Conservation (phyloP, 2,329 filamentous ascomycete species). For the Pseudohalonectria lignicola region DNA sequence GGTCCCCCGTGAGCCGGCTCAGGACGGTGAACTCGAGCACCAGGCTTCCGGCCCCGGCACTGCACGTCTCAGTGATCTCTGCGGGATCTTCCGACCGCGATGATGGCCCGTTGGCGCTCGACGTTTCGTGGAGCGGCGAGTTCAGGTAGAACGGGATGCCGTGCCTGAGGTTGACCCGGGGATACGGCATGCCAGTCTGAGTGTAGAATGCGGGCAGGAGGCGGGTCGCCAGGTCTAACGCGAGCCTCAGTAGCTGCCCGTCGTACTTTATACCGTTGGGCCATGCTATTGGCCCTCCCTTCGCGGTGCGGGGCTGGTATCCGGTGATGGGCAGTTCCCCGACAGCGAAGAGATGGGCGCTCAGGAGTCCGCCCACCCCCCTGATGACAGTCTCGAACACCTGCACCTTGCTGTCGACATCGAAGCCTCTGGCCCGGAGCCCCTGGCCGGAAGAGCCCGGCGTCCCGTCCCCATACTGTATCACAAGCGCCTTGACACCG, state of each 20-base stretch:
- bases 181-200: slow-evolving; percentile 83
- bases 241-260: slow-evolving; percentile 82
- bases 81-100: slow-evolving; percentile 26
- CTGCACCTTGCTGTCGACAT: slow-evolving; percentile 95
- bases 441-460: slow-evolving; percentile 58
- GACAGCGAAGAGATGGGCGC: slow-evolving; percentile 85
- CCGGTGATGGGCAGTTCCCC: slow-evolving; percentile 80
- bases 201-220: slow-evolving; percentile 89
- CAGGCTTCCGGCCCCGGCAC: slow-evolving; percentile 89
- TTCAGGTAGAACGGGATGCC: slow-evolving; percentile 85
- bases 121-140: slow-evolving; percentile 60
- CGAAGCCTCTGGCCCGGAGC: slow-evolving; percentile 67
- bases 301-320: slow-evolving; percentile 45
- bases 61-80: slow-evolving; percentile 93
- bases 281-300: slow-evolving; percentile 50
- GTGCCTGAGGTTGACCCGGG: slow-evolving; percentile 79
- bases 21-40: slow-evolving; percentile 89
- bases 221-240: slow-evolving; percentile 72
- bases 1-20: slow-evolving; percentile 76
- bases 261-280: slow-evolving; percentile 71
- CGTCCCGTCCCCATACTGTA: slow-evolving; percentile 79
- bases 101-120: slow-evolving; percentile 26
- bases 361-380: slow-evolving; percentile 80
- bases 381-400: slow-evolving; percentile 97
- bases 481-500: slow-evolving; percentile 64